Evolutionary conservation across 1,284 basidiomycete species (phyloP).

Genomic region (Ustilago bromivora): DNA sequence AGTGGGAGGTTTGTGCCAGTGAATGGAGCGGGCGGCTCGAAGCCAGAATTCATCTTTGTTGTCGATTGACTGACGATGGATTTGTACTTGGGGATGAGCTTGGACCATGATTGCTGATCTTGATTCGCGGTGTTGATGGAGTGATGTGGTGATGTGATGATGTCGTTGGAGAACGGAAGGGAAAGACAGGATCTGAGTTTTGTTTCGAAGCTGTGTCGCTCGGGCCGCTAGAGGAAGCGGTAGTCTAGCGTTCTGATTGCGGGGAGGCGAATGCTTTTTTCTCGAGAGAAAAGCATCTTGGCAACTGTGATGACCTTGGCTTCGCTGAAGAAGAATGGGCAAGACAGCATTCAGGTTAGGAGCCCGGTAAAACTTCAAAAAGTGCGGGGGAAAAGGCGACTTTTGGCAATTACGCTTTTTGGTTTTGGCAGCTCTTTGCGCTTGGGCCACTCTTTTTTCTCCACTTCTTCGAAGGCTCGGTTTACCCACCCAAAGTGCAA

Average conservation of each 20-base stretch:
- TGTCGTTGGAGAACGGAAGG: neutral
- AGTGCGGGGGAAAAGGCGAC: constrained; percentile 7
- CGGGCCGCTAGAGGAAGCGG: neutral
- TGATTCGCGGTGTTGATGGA: neutral
- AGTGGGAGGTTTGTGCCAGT: constrained; percentile 58
- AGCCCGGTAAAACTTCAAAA: constrained; percentile 4
- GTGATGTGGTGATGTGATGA: neutral
- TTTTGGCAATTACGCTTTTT: constrained; percentile 1
- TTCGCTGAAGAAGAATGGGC: neutral
- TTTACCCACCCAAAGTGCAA: no score
- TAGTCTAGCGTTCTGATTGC: neutral
- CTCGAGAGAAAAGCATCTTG: neutral
- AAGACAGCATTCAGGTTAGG: neutral
- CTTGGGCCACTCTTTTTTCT: neutral
- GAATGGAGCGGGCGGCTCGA: constrained; percentile 47
- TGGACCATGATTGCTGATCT: constrained; percentile 11
- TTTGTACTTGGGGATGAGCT: constrained; percentile 48
- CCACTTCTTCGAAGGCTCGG: neutral
- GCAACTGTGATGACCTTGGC: neutral
- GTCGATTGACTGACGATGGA: constrained; percentile 53
- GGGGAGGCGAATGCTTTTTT: neutral
- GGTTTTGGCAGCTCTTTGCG: neutral
- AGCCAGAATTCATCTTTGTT: constrained; percentile 57
- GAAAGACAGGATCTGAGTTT: neutral
- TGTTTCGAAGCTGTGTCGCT: no score